Evolutionary conservation across 140 eudicot species (phyloP), one percentile per base, ranked within the genome.

Genomic region (Bidens hawaiensis): DNA sequence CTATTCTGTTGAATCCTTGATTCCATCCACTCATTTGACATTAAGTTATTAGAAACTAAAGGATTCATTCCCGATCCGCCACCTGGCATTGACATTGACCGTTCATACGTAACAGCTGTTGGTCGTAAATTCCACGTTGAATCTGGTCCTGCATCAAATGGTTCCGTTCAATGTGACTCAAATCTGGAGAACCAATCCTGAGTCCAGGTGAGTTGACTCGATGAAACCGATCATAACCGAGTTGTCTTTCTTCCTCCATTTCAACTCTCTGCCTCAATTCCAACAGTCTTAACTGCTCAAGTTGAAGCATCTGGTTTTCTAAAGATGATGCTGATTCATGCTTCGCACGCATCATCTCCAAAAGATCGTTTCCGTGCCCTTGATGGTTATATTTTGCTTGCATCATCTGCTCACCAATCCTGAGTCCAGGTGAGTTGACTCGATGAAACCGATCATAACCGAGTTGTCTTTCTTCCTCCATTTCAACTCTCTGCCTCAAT

Each of bases 381-480:
- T n/a, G n/a, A n/a, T n/a, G n/a, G n/a, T n/a, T n/a, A n/a, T n/a
- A n/a, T n/a, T n/a, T n/a, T n/a, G n/a, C n/a, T n/a, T n/a, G n/a
- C n/a, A n/a, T n/a, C n/a, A n/a, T n/a, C n/a, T n/a, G n/a, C n/a
- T n/a, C n/a, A n/a, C n/a, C n/a, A n/a, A n/a, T n/a, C n/a, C n/a
- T n/a, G n/a, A n/a, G n/a, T n/a, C n/a, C n/a, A n/a, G n/a, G n/a
- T n/a, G n/a, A n/a, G n/a, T n/a, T n/a, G n/a, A n/a, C n/a, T n/a
- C n/a, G n/a, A n/a, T n/a, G n/a, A n/a, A n/a, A n/a, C n/a, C n/a
- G n/a, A n/a, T n/a, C n/a, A n/a, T n/a, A n/a, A n/a, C n/a, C n/a
- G n/a, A n/a, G n/a, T n/a, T n/a, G n/a, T n/a, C n/a, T 80, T 26
- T 85, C 96, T 70, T 88, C 96, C 68, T 88, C 96, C 89, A 84